Percentiles rank a stretch among this genome's conserved stretches.
Conservation (phyloP, 306 rosid species). For the Gastrolobium villosum region DNA sequence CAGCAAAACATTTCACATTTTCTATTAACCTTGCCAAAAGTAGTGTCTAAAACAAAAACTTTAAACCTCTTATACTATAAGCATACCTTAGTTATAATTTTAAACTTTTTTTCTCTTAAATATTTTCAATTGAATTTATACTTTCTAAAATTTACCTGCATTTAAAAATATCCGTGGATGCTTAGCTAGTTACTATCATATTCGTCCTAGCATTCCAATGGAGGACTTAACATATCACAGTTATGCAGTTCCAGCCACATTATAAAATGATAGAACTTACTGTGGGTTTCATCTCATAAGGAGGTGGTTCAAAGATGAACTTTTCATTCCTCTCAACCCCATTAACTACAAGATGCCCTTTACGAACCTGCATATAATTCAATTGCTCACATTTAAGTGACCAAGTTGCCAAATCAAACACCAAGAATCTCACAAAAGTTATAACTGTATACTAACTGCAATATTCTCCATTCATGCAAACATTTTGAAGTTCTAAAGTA, state of each 20-base stretch:
- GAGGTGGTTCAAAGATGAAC: slow-evolving; percentile 81
- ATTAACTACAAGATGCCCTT: slow-evolving; percentile 88
- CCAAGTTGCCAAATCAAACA: slow-evolving; percentile 5
- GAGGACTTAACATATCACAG: neutral
- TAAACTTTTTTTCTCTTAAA: no score
- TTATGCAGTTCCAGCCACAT: neutral
- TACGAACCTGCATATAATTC: slow-evolving; percentile 72
- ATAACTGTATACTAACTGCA: slow-evolving; percentile 38
- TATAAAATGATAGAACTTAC: slow-evolving; percentile 61
- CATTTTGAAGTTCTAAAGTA: slow-evolving; percentile 9
- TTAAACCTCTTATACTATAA: no score
- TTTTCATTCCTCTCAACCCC: slow-evolving; percentile 93
- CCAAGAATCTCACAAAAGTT: slow-evolving; percentile 7
- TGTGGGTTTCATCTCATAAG: slow-evolving; percentile 81
- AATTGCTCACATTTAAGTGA: slow-evolving; percentile 1
- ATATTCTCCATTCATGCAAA: slow-evolving; percentile 11
- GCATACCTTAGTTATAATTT: no score
- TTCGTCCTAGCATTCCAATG: no score
- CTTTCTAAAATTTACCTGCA: no score
- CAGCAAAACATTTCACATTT: neutral
- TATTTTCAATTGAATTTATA: no score
- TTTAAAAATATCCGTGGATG: no score
- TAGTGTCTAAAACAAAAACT: neutral
- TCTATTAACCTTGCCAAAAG: slow-evolving; percentile 3
- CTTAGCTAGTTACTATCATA: no score